phyloP scores from a whole-genome alignment of 441 rosid species.

The Gossypium schwendimanii region DNA sequence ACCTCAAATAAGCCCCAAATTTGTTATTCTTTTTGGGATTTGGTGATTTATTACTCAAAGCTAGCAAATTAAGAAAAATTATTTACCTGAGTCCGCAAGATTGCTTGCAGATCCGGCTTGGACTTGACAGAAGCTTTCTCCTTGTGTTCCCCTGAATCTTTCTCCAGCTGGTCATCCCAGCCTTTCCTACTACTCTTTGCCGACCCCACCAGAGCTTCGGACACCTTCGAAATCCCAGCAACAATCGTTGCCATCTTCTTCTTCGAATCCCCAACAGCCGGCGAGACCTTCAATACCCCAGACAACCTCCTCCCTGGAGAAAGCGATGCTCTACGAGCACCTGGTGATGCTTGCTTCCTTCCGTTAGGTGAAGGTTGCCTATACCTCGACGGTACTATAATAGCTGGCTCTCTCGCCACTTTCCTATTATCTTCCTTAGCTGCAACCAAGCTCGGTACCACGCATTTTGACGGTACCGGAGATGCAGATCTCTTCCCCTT shows the following conservation, averaged over 20 bases:
- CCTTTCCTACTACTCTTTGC: constrained; percentile 50
- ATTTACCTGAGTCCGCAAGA: constrained; percentile 77
- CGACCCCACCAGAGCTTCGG: constrained; percentile 55
- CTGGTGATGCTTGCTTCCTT: constrained; percentile 70
- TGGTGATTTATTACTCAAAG: not conserved
- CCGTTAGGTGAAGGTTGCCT: constrained; percentile 78
- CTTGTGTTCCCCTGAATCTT: constrained; percentile 34
- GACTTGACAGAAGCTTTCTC: constrained; percentile 41
- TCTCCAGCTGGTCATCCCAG: constrained; percentile 52
- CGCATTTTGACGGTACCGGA: constrained; percentile 80
- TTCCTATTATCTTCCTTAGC: constrained; percentile 77
- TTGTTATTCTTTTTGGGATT: not conserved
- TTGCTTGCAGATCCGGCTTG: constrained; percentile 54
- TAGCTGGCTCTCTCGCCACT: constrained; percentile 62
- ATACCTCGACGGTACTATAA: constrained; percentile 84
- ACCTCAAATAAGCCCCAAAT: not conserved
- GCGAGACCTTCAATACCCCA: constrained; percentile 54
- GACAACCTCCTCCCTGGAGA: constrained; percentile 82
- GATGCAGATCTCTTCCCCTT: constrained; percentile 81
- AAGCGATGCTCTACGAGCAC: constrained; percentile 54
- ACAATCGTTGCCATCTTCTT: constrained; percentile 64
- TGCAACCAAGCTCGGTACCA: constrained; percentile 66
- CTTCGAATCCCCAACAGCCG: constrained; percentile 66
- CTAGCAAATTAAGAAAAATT: not conserved
- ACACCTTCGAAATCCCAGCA: constrained; percentile 61